Percentiles rank a stretch among this genome's conserved stretches.
Evolutionary conservation across 805 yeast genomes (phyloP).

Genomic region (Wickerhamomyces strasburgensis): DNA sequence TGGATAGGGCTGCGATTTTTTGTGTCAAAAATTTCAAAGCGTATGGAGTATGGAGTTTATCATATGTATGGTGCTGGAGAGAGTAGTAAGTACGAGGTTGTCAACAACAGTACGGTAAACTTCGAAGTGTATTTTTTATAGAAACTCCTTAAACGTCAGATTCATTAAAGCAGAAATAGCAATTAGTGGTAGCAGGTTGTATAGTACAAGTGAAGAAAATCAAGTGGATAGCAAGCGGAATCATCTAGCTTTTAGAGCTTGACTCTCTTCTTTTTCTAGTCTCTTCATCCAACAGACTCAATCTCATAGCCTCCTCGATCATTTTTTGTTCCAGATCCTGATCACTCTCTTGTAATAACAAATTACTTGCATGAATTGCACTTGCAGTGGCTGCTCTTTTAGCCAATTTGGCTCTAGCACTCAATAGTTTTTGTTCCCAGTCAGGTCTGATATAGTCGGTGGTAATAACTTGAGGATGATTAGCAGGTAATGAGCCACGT

Average conservation of each 20-base stretch:
- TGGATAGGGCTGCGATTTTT: no score
- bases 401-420: slow-evolving; percentile 74
- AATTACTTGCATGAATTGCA: slow-evolving; percentile 85
- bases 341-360: slow-evolving; percentile 42
- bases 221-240: background rate
- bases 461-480: slow-evolving; percentile 66
- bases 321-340: slow-evolving; percentile 62
- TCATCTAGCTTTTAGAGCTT: slow-evolving; percentile 3
- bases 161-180: no score
- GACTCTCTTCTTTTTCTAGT: slow-evolving; percentile 38
- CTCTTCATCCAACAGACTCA: slow-evolving; percentile 68
- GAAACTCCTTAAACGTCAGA: no score
- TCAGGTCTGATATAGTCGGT: slow-evolving; percentile 86
- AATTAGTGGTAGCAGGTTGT: no score
- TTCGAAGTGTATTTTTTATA: no score
- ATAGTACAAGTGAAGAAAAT: background rate
- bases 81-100: no score
- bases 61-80: no score
- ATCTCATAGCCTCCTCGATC: slow-evolving; percentile 78
- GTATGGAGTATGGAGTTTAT: no score
- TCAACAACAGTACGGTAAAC: no score
- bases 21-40: no score
- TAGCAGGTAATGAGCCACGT: slow-evolving; percentile 58
- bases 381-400: slow-evolving; percentile 91
- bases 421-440: slow-evolving; percentile 73